Conservation (phyloP, 345 rosid genomes). For the Populus davidiana region DNA sequence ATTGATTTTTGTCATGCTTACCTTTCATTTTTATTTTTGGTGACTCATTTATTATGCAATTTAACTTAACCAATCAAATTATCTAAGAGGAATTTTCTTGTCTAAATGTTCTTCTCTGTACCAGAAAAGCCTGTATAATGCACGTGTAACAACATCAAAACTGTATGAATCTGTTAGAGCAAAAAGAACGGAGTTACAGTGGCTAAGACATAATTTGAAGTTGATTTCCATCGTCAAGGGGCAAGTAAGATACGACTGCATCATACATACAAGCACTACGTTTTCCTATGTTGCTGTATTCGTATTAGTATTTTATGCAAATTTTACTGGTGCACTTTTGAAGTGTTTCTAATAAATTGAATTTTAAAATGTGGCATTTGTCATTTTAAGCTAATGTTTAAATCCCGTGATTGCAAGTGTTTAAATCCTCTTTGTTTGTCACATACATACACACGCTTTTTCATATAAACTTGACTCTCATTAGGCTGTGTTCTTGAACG, state of each 20-base stretch:
- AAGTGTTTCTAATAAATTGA: not conserved
- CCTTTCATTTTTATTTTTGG: not conserved
- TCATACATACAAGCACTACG: not conserved
- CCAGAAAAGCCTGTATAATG: slow-evolving; percentile 65
- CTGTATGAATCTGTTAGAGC: slow-evolving; percentile 67
- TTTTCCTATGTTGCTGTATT: not conserved
- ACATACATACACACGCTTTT: no score
- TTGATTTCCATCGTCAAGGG: slow-evolving; percentile 54
- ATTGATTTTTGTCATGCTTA: not conserved
- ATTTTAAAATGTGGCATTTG: not conserved
- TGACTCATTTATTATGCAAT: not conserved
- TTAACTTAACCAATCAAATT: not conserved
- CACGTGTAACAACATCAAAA: slow-evolving; percentile 52
- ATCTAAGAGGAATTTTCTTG: not conserved
- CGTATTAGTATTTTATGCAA: not conserved
- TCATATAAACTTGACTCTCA: not conserved
- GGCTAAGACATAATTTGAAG: slow-evolving; percentile 66
- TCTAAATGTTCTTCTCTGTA: slow-evolving; percentile 18
- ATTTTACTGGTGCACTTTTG: not conserved
- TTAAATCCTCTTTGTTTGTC: not conserved
- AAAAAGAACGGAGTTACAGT: slow-evolving; percentile 60
- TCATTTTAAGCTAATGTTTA: not conserved
- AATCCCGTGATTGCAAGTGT: not conserved
- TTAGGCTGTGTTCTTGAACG: not conserved
- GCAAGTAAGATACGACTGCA: slow-evolving; percentile 47